Base-by-base conservation (phyloP, 371 early-diverging fungal genomes). In the Lichtheimia corymbifera region DNA sequence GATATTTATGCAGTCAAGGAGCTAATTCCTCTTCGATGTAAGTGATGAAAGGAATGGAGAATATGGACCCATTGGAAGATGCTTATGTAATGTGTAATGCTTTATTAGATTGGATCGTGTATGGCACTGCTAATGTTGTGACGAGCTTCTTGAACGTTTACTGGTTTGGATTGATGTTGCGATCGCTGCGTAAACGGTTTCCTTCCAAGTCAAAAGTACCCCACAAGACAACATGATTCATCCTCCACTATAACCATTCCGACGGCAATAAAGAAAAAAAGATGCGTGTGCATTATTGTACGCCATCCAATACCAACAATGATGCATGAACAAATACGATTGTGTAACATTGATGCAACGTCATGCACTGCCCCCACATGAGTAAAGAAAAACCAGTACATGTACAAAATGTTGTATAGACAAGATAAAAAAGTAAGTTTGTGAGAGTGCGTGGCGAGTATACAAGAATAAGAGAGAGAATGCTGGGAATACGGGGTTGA, bases 91-190 rank as follows among this genome's bases (percentile, higher is more conserved):
- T 15, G 57, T 13, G 35, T 35, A 47, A 25, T 27, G 11, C 55
- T 20, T 55, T 55, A 59, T 59, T 80, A 66, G 72, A 82, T 59
- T 72, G 57, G 58, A 58, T 78, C 13, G 67, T 91, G 24, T 91
- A 90, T 68, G 79, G 83, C 3, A 63, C 64, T 6, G 86, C 86
- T 51, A 92, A 91, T 64, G 61, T 88, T 2, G 74, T 83, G 0
- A 78, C 93, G 17, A 87, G 86, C 63, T 67, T 71, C 14, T 82
- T 94, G 22, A 93, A 94, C 71, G 45, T 91, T 30, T 89, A 80
- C 69, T 94, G 94, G 93, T 93, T 92, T 71, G 68, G 70, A 28
- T 82, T 87, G 66, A 94, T 94, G 91, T 73, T 92, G 54, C 55
- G 59, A 5, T 76, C 76, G 73, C 64, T 81, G 28, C 71, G 68